Conservation (phyloP, 441 rosid species). For the Populus trichocarpa region DNA sequence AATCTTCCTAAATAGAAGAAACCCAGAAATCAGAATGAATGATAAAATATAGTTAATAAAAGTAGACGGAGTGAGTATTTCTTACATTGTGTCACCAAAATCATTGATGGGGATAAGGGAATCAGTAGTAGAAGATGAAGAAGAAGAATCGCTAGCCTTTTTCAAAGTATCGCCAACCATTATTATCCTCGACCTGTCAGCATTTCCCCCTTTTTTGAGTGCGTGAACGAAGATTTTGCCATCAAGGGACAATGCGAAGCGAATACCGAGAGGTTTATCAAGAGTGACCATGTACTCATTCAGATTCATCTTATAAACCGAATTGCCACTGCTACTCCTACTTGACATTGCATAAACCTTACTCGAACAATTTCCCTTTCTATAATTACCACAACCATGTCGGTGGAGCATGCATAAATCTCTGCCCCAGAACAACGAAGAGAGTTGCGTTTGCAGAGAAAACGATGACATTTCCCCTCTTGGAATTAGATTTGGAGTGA, state of each 20-base stretch:
- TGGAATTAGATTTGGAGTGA: not conserved
- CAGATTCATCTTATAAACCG: constrained; percentile 66
- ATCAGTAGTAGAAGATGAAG: constrained; percentile 32
- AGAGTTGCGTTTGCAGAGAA: not conserved
- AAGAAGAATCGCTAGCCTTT: constrained; percentile 56
- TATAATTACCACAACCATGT: not conserved
- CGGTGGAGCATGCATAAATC: constrained; percentile 17
- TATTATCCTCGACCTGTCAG: constrained; percentile 84
- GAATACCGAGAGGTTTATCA: constrained; percentile 86
- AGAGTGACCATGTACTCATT: constrained; percentile 95
- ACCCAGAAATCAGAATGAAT: constrained; percentile 37
- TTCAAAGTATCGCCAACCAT: constrained; percentile 92
- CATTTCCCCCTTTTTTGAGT: constrained; percentile 81
- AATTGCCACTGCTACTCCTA: constrained; percentile 7
- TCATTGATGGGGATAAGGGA: constrained; percentile 50
- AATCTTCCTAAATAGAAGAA: constrained; percentile 58
- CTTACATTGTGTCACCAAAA: constrained; percentile 65
- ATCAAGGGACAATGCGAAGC: constrained; percentile 65
- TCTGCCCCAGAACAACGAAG: constrained; percentile 23
- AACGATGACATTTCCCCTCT: not conserved
- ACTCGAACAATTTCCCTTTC: not conserved
- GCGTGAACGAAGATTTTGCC: constrained; percentile 79
- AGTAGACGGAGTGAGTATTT: not conserved
- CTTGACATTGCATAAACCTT: constrained; percentile 38
- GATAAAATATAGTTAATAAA: not conserved